These are phyloP conservation scores for Magnusiomyces sp. DNA, from an alignment of 1,139 yeast genomes.

Conservation along the genomic window DNA sequence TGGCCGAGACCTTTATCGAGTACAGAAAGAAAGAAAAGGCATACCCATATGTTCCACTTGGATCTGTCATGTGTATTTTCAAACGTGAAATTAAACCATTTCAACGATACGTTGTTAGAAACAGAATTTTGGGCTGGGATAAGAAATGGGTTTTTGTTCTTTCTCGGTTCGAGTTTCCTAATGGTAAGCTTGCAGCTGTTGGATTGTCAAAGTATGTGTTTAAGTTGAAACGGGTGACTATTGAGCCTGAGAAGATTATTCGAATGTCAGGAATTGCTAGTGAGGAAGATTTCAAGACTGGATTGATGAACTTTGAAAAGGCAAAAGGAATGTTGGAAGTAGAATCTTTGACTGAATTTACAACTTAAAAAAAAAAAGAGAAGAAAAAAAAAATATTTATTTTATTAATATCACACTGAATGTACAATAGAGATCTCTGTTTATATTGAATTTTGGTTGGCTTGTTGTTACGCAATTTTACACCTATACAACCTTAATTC, in stretches of 20 bases:
- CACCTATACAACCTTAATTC: too few relatives aligned
- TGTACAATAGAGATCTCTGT: too few relatives aligned
- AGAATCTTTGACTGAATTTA: constrained; percentile 24
- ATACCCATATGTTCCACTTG: constrained; percentile 72
- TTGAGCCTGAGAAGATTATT: constrained; percentile 54
- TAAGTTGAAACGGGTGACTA: constrained; percentile 63
- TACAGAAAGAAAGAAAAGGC: constrained; percentile 37
- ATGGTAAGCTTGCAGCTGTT: constrained; percentile 42
- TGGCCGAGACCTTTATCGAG: constrained; percentile 31
- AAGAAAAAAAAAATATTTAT: too few relatives aligned
- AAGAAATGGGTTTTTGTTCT: constrained; percentile 73
- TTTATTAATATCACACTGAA: too few relatives aligned
- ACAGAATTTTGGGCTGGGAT: constrained; percentile 76
- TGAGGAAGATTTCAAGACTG: constrained; percentile 42
- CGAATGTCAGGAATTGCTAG: constrained; percentile 48
- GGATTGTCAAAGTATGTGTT: constrained; percentile 75
- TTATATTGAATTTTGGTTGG: too few relatives aligned
- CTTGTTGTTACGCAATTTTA: too few relatives aligned
- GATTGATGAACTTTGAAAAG: constrained; percentile 32
- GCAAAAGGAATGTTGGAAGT: constrained; percentile 33
- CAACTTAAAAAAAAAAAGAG: too few relatives aligned
- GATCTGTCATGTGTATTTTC: constrained; percentile 59
- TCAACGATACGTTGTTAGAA: constrained; percentile 45
- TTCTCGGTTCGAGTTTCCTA: constrained; percentile 45
- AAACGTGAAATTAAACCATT: constrained; percentile 66